phyloP scores from a whole-genome alignment of 164 flowering plant genomes.

The Malania oleifera region DNA sequence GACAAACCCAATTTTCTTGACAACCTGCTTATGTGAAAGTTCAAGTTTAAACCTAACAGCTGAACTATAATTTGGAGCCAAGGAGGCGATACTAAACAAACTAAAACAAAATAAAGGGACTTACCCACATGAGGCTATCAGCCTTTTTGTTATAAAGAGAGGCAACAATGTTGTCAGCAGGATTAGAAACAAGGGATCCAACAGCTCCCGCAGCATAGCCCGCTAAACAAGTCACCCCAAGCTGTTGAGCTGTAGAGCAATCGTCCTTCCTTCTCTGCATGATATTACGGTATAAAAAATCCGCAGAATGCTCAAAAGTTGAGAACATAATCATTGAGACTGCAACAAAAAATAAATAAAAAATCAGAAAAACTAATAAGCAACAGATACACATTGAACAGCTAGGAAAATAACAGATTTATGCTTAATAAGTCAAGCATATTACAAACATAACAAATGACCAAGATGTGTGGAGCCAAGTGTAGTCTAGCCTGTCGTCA shows the following conservation, averaged over 20 bases:
- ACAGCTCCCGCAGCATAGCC: conserved; percentile 84
- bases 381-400: no score
- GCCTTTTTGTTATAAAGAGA: conserved; percentile 72
- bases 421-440: no score
- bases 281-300: conserved; percentile 40
- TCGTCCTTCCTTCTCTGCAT: conserved; percentile 66
- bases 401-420: no score
- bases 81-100: no score
- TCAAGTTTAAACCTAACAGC: no score
- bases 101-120: no score
- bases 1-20: conserved; percentile 60
- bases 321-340: conserved; percentile 86
- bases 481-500: no score
- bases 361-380: no score
- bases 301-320: conserved; percentile 91
- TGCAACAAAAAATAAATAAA: conserved; percentile 33
- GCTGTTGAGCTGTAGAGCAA: conserved; percentile 77
- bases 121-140: conserved; percentile 48
- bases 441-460: no score
- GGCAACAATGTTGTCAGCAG: conserved; percentile 79
- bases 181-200: conserved; percentile 73
- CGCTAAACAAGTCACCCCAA: conserved; percentile 82
- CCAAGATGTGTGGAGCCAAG: no score
- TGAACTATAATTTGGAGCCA: no score
- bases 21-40: no score